Evolutionary conservation across 2,329 filamentous ascomycete species (phyloP).

Genomic region (Ceratocystis cubensis): DNA sequence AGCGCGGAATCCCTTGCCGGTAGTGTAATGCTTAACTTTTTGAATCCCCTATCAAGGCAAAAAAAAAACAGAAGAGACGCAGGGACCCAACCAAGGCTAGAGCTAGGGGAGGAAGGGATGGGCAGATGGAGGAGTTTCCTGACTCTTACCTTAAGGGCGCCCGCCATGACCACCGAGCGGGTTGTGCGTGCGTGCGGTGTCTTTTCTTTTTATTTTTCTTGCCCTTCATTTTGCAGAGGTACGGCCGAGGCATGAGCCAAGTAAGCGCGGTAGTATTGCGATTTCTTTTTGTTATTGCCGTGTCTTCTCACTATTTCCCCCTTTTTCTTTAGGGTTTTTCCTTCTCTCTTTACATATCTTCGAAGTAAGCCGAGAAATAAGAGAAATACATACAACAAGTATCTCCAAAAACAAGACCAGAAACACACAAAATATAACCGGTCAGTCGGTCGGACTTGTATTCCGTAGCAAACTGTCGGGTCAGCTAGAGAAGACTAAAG

Average conservation of each 20-base stretch:
- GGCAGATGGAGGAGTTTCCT: slow-evolving; percentile 1
- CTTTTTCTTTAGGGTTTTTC: neutral
- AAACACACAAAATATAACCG: neutral
- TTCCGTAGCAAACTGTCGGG: neutral
- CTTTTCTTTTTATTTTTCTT: neutral
- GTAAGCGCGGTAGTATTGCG: neutral
- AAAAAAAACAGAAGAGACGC: neutral
- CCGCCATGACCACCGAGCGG: neutral
- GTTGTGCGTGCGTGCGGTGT: neutral
- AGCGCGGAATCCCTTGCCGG: slow-evolving; percentile 2
- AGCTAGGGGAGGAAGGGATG: neutral
- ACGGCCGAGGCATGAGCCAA: slow-evolving; percentile 4
- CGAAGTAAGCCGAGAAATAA: neutral
- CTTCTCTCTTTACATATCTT: neutral
- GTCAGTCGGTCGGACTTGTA: neutral
- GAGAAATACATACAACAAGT: neutral
- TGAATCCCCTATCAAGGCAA: neutral
- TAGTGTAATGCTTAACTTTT: neutral
- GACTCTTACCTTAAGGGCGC: neutral
- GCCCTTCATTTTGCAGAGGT: neutral
- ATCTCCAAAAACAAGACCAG: neutral
- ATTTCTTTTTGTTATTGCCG: neutral
- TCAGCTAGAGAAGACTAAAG: no score
- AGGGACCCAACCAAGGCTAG: neutral
- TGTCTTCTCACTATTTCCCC: neutral